phyloP scores from a whole-genome alignment of 768 basidiomycete genomes.

The Chalciporus sphaerocephalus region DNA sequence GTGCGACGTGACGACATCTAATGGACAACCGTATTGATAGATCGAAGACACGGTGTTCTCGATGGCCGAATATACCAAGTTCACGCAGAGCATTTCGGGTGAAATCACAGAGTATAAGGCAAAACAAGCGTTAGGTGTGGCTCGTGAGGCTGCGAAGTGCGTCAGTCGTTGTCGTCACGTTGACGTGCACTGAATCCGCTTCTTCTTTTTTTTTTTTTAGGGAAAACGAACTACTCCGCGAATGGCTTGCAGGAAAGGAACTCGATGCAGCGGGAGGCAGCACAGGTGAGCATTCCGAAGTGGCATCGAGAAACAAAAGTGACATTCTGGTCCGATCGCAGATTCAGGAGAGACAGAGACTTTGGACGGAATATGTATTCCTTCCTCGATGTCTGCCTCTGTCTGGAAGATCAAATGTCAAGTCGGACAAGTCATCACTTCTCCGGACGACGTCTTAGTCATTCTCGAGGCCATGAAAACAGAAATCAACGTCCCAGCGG shows the following conservation, averaged over 20 bases:
- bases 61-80: slow-evolving; percentile 44
- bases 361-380: slow-evolving; percentile 8
- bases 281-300: slow-evolving; percentile 3
- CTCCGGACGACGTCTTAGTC: slow-evolving; percentile 41
- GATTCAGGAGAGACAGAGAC: slow-evolving; percentile 5
- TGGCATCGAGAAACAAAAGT: background rate
- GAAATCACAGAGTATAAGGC: slow-evolving; percentile 42
- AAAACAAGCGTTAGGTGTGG: slow-evolving; percentile 36
- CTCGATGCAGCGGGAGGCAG: background rate
- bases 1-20: slow-evolving; percentile 3
- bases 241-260: slow-evolving; percentile 39
- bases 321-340: background rate
- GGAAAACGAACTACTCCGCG: slow-evolving; percentile 38
- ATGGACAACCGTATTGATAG: slow-evolving; percentile 20
- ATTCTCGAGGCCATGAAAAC: slow-evolving; percentile 68
- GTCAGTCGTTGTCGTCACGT: slow-evolving; percentile 7
- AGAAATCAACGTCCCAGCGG: slow-evolving; percentile 47
- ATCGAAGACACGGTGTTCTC: slow-evolving; percentile 52
- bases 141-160: slow-evolving; percentile 40
- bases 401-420: slow-evolving; percentile 49
- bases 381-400: slow-evolving; percentile 40
- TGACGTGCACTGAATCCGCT: background rate
- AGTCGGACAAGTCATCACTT: slow-evolving; percentile 39
- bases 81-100: slow-evolving; percentile 37
- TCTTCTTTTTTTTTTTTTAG: no score